Conservation (phyloP, 192 early-diverging fungal genomes). For the Coemansia sp. region DNA sequence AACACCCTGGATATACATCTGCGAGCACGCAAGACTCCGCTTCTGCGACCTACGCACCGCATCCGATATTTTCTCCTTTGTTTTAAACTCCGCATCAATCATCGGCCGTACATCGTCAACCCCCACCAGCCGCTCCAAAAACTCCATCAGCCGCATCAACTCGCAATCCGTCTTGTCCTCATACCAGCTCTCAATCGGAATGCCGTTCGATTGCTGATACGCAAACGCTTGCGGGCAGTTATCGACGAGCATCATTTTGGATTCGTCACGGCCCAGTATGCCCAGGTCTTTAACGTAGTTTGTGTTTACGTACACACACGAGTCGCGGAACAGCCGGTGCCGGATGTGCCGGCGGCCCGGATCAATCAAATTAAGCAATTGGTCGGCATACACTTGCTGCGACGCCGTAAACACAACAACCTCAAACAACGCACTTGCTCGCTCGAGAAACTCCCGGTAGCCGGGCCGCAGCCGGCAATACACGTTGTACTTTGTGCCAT, state of each 20-base stretch:
- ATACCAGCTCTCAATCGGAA: conserved; percentile 75
- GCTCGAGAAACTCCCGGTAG: conserved; percentile 61
- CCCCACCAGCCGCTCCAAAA: conserved; percentile 59
- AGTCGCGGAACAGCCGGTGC: conserved; percentile 70
- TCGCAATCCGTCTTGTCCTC: conserved; percentile 68
- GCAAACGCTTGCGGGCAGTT: conserved; percentile 76
- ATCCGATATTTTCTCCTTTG: conserved; percentile 45
- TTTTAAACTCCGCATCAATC: conserved; percentile 60
- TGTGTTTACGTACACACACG: conserved; percentile 64
- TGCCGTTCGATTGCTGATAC: conserved; percentile 71
- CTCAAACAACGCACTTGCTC: conserved; percentile 61
- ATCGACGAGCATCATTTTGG: conserved; percentile 66
- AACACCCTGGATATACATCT: neutral
- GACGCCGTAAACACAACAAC: conserved; percentile 76
- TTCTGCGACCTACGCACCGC: conserved; percentile 33
- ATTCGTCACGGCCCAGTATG: conserved; percentile 66
- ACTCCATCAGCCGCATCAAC: conserved; percentile 60
- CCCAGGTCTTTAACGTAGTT: conserved; percentile 73
- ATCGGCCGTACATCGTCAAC: conserved; percentile 69
- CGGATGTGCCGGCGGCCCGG: conserved; percentile 61
- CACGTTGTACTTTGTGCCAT: conserved; percentile 62
- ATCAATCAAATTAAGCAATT: conserved; percentile 63
- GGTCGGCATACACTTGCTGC: conserved; percentile 72
- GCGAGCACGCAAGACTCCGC: neutral
- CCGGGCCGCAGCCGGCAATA: conserved; percentile 70